Evolutionary conservation across 768 basidiomycete species (phyloP).

Genomic region (Dentipellis fragilis): DNA sequence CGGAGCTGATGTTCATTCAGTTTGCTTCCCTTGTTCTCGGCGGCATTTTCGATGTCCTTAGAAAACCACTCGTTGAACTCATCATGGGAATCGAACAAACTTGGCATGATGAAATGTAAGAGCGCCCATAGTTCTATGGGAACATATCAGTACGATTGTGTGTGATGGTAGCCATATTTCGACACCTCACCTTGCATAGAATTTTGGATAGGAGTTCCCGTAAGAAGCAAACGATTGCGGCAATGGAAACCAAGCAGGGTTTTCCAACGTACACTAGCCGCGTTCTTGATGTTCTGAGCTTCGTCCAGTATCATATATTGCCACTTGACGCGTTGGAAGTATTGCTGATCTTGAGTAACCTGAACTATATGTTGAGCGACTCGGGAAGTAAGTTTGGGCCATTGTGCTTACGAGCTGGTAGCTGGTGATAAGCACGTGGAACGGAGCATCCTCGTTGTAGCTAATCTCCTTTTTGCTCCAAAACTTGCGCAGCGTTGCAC

Average conservation of each 20-base stretch:
- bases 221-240: constrained; percentile 87
- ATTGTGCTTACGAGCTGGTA: constrained; percentile 67
- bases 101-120: constrained; percentile 99
- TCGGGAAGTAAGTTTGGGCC: constrained; percentile 16
- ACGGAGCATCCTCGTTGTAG: constrained; percentile 90
- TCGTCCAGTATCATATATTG: constrained; percentile 99
- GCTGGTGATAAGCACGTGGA: constrained; percentile 93
- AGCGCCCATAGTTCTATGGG: constrained; percentile 89
- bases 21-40: constrained; percentile 83
- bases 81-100: constrained; percentile 96
- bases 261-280: constrained; percentile 93
- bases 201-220: constrained; percentile 98
- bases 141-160: neutral
- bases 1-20: constrained; percentile 93
- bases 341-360: constrained; percentile 95
- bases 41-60: constrained; percentile 95
- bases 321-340: constrained; percentile 97
- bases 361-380: constrained; percentile 18
- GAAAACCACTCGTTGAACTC: constrained; percentile 99
- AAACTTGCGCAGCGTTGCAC: constrained; percentile 87
- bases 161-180: neutral
- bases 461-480: constrained; percentile 98
- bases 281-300: constrained; percentile 99
- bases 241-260: constrained; percentile 93
- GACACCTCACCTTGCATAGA: constrained; percentile 84